Percentiles rank a stretch among this genome's conserved stretches.
These are phyloP conservation scores for Clavariopsis aquatica DNA, from an alignment of 495 filamentous ascomycete species.

Conservation along the genomic window DNA sequence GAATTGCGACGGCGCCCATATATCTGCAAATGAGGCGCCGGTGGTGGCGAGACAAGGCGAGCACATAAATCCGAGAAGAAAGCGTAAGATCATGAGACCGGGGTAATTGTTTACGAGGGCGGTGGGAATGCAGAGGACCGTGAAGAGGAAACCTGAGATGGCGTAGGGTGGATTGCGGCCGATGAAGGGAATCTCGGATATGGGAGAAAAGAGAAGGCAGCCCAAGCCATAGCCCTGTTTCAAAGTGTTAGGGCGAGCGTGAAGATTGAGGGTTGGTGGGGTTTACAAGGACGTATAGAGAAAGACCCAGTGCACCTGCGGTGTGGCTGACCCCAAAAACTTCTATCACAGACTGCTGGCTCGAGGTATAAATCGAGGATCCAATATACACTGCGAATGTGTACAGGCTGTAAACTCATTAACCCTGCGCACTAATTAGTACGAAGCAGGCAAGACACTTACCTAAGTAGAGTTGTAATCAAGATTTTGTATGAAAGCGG, in stretches of 20 bases:
- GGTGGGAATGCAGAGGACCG: constrained; percentile 39
- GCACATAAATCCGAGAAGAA: constrained; percentile 27
- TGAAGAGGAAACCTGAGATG: constrained; percentile 39
- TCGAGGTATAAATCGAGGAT: constrained; percentile 15
- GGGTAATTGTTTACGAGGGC: constrained; percentile 40
- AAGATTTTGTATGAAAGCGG: constrained; percentile 43
- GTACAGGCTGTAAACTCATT: constrained; percentile 19
- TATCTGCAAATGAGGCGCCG: constrained; percentile 33
- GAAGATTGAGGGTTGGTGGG: not conserved
- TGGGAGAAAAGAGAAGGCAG: constrained; percentile 40
- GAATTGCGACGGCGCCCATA: constrained; percentile 16
- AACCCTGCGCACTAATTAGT: constrained; percentile 1
- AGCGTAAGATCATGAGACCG: constrained; percentile 42
- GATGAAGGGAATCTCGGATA: constrained; percentile 37
- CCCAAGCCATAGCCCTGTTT: constrained; percentile 44
- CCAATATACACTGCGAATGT: constrained; percentile 40
- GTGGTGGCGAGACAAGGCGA: constrained; percentile 30
- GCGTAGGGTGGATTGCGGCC: constrained; percentile 43
- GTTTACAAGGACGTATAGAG: constrained; percentile 41
- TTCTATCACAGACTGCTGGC: constrained; percentile 28
- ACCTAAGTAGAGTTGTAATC: constrained; percentile 33
- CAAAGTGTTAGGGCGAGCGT: not conserved
- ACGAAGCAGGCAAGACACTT: not conserved
- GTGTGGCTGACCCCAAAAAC: constrained; percentile 40
- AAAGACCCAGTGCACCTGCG: constrained; percentile 42